Evolutionary conservation across 2,329 filamentous ascomycete species (phyloP).

Genomic region (Grosmannia huntii): DNA sequence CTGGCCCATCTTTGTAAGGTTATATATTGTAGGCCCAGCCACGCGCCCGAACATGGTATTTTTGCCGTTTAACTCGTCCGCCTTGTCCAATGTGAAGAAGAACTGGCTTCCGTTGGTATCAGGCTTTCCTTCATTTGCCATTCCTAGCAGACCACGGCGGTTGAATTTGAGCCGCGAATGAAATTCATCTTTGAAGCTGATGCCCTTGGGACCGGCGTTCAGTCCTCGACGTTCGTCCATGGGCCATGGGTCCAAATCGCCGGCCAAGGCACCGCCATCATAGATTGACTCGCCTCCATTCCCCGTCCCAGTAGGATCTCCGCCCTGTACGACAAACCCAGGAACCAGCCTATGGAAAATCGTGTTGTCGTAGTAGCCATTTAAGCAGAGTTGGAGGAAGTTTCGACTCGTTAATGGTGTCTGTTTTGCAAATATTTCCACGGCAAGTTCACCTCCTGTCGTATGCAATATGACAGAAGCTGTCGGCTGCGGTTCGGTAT

Average conservation of each 20-base stretch:
- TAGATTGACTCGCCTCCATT: slow-evolving; percentile 87
- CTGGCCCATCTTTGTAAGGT: slow-evolving; percentile 86
- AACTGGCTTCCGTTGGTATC: slow-evolving; percentile 92
- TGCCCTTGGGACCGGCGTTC: slow-evolving; percentile 45
- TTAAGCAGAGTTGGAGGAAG: slow-evolving; percentile 87
- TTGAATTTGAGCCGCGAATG: slow-evolving; percentile 91
- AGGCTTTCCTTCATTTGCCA: slow-evolving; percentile 74
- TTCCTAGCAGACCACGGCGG: slow-evolving; percentile 77
- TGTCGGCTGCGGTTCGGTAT: slow-evolving; percentile 87
- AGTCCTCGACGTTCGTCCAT: slow-evolving; percentile 51
- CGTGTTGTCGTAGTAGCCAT: slow-evolving; percentile 89
- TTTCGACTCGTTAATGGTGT: slow-evolving; percentile 84
- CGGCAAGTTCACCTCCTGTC: slow-evolving; percentile 72
- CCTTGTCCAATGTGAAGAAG: slow-evolving; percentile 81
- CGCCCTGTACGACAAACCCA: slow-evolving; percentile 86
- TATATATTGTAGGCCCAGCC: slow-evolving; percentile 91
- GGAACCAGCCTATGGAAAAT: slow-evolving; percentile 89
- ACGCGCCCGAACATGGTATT: slow-evolving; percentile 92
- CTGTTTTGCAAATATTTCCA: slow-evolving; percentile 93
- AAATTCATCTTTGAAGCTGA: slow-evolving; percentile 70
- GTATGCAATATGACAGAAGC: slow-evolving; percentile 87
- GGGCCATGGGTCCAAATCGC: slow-evolving; percentile 59
- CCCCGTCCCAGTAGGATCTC: slow-evolving; percentile 86
- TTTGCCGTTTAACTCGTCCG: slow-evolving; percentile 74
- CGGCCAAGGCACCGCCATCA: slow-evolving; percentile 65